Percentiles rank a stretch among this genome's conserved stretches.
These are phyloP conservation scores for Prunus persica DNA, from an alignment of 306 rosid species.

Conservation along the genomic window DNA sequence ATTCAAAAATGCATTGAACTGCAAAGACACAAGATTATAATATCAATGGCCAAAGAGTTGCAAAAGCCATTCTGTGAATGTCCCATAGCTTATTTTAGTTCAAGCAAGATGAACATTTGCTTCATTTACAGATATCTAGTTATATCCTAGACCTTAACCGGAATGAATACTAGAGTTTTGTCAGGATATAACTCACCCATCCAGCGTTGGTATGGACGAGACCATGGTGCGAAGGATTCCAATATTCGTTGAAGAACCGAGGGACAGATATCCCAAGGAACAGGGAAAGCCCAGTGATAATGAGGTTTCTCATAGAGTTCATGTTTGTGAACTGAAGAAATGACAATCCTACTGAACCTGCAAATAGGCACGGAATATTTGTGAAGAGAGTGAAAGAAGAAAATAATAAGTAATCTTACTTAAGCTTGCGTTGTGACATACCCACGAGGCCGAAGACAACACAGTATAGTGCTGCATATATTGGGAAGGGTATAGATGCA, in stretches of 20 bases:
- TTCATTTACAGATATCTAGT: background rate
- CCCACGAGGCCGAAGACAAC: constrained; percentile 89
- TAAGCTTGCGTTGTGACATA: constrained; percentile 30
- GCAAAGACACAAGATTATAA: constrained; percentile 20
- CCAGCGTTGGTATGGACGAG: constrained; percentile 82
- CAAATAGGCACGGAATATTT: constrained; percentile 16
- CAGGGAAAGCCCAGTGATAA: constrained; percentile 77
- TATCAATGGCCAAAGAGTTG: too few relatives aligned
- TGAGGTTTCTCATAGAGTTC: constrained; percentile 95
- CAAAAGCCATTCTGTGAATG: too few relatives aligned
- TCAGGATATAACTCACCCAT: constrained; percentile 59
- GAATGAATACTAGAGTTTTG: background rate
- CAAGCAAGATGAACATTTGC: background rate
- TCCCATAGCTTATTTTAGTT: too few relatives aligned
- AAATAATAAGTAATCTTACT: constrained; percentile 1
- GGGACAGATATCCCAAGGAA: constrained; percentile 94
- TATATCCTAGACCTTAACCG: background rate
- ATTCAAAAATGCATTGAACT: constrained; percentile 92
- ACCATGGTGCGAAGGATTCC: constrained; percentile 54
- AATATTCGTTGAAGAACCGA: constrained; percentile 69
- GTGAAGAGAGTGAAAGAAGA: constrained; percentile 14
- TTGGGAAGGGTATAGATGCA: constrained; percentile 93
- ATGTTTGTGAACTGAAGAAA: constrained; percentile 95
- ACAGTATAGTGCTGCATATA: constrained; percentile 83
- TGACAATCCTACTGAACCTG: constrained; percentile 92